A percentile compares a stretch with the other conserved stretches of the same genome.
Evolutionary conservation across 2,329 filamentous ascomycete genomes (phyloP).

Genomic region (Paraphoma sp.): DNA sequence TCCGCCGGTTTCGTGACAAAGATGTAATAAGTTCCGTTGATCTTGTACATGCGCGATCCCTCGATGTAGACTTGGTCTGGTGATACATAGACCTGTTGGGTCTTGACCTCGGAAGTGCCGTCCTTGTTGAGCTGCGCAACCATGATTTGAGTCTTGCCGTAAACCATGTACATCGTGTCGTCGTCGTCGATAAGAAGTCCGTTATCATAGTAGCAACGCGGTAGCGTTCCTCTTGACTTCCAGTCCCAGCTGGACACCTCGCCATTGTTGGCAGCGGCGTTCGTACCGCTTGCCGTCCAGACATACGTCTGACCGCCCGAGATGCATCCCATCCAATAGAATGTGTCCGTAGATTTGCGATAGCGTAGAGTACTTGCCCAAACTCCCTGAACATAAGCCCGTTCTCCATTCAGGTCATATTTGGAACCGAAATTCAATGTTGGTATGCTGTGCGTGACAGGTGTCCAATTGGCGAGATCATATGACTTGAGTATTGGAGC

Average conservation of each 20-base stretch:
- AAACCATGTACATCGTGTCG: constrained; percentile 65
- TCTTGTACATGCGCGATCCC: constrained; percentile 64
- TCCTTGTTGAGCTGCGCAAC: constrained; percentile 61
- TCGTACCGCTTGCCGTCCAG: constrained; percentile 56
- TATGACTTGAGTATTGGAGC: constrained; percentile 63
- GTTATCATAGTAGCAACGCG: constrained; percentile 63
- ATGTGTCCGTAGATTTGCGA: constrained; percentile 56
- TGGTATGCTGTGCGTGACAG: constrained; percentile 49
- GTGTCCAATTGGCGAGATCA: constrained; percentile 61
- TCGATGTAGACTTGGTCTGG: constrained; percentile 54
- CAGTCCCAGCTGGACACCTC: constrained; percentile 48
- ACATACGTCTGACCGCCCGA: constrained; percentile 59
- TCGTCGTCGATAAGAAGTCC: constrained; percentile 66
- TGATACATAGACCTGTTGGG: constrained; percentile 53
- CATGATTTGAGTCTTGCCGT: constrained; percentile 57
- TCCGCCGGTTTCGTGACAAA: constrained; percentile 56
- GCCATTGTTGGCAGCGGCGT: constrained; percentile 42
- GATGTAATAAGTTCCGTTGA: constrained; percentile 64
- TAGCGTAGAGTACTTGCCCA: constrained; percentile 64
- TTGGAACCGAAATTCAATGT: constrained; percentile 47
- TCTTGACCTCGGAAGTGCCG: constrained; percentile 54
- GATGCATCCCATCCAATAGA: constrained; percentile 66
- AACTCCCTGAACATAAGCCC: constrained; percentile 61
- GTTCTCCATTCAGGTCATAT: constrained; percentile 55
- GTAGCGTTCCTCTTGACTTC: constrained; percentile 47